Base-by-base conservation (phyloP, 2,329 filamentous ascomycete genomes). In the Exophiala mesophila region DNA sequence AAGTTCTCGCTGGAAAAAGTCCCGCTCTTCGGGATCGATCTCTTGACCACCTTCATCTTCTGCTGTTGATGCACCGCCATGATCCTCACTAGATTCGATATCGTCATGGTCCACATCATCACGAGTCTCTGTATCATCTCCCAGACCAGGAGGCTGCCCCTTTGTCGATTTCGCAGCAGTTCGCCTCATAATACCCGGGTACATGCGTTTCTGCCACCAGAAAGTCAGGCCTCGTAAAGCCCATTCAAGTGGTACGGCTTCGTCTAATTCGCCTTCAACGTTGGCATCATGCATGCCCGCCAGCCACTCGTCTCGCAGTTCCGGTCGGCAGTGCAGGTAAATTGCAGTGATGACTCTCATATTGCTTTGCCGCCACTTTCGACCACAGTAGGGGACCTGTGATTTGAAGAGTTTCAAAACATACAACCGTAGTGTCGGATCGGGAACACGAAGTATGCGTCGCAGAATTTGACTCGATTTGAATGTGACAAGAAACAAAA, bases 341-440 rank as follows among this genome's bases (percentile, higher is more conserved):
- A 98, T 87, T 3, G 89, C 88, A 0, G 92, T 98, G 60, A 98
- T 98, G 59, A 97, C 89, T 41, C 90, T 85, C 92, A 98, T 98
- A 65, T 98, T 97, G 55, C 82, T 82, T 68, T 97, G 92, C 10
- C 92, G 82, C 92, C 92, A 98, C 69, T 98, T 98, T 31, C 92
- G 83, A 16, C 92, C 90, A 64, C 90, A 97, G 71, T 95, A 98
- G 1, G 92, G 92, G 3, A 98, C 92, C 65, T 98, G 92, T 47
- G 88, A 92, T 66, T 98, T 98, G 80, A 97, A 97, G 0, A 98
- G 76, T 67, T 98, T 98, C 55, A 98, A 78, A 0, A 92, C 95
- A 69, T 97, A 97, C 31, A 95, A 80, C 4, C 92, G 82, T 29
- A 98, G 74, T 57, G 88, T 78, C 2, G 82, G 83, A 58, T 98